These are phyloP conservation scores for Scorias spongiosa DNA, from an alignment of 2,329 filamentous ascomycete species.

Conservation along the genomic window DNA sequence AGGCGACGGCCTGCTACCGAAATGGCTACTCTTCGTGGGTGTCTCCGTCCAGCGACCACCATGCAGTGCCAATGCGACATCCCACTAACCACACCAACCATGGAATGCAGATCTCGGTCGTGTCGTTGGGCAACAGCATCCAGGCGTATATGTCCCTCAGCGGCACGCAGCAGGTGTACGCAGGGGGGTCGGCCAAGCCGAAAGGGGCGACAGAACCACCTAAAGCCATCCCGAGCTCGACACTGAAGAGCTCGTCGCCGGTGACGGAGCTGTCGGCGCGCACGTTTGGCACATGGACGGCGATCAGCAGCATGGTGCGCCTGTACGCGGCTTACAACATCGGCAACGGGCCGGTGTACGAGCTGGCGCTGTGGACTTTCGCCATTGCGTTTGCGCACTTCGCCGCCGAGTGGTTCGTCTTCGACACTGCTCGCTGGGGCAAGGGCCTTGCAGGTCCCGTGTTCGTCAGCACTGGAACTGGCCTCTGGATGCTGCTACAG, in stretches of 20 bases:
- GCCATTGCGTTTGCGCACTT: conserved; percentile 65
- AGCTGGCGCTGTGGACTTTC: conserved; percentile 71
- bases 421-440: conserved; percentile 55
- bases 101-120: conserved; percentile 55
- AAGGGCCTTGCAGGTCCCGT: conserved; percentile 44
- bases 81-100: conserved; percentile 1
- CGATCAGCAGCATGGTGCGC: conserved; percentile 60
- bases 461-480: conserved; percentile 38
- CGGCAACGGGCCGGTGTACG: conserved; percentile 55
- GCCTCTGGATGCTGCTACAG: conserved; percentile 51
- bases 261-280: conserved; percentile 63
- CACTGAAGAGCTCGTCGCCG: conserved; percentile 21
- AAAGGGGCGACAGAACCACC: conserved; percentile 13
- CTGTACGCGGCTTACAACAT: conserved; percentile 77
- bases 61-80: background rate
- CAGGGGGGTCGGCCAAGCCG: conserved; percentile 27
- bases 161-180: conserved; percentile 80
- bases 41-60: conserved; percentile 3
- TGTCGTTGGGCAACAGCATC: conserved; percentile 70
- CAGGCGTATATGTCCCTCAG: conserved; percentile 69
- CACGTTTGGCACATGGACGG: conserved; percentile 78
- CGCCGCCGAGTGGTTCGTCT: conserved; percentile 64
- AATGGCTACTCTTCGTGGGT: conserved; percentile 50
- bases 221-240: conserved; percentile 20
- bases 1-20: conserved; percentile 39